phyloP scores from a whole-genome alignment of 2,329 filamentous ascomycete species.

The Sporothrix variecibatus region DNA sequence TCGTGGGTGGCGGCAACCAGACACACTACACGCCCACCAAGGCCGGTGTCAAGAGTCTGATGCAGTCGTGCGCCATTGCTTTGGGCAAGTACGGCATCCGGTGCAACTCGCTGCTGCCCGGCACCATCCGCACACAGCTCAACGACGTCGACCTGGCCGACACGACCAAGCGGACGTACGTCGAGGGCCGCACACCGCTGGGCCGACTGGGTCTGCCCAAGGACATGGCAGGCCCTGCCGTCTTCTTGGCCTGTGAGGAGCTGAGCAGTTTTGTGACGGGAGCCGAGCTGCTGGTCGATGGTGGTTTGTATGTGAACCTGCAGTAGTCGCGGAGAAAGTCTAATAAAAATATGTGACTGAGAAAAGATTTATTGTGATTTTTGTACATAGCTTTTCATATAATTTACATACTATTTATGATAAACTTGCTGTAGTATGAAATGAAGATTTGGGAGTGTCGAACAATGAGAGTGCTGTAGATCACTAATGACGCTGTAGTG shows the following conservation, averaged over 20 bases:
- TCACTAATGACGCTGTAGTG: background rate
- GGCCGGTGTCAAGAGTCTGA: constrained; percentile 67
- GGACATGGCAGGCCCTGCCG: constrained; percentile 70
- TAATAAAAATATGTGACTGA: constrained; percentile 6
- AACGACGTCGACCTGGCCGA: constrained; percentile 68
- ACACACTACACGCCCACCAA: constrained; percentile 75
- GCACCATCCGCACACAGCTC: constrained; percentile 69
- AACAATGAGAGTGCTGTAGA: background rate
- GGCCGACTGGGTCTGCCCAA: constrained; percentile 60
- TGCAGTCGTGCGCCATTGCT: constrained; percentile 68
- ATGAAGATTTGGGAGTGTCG: background rate
- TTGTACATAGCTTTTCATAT: constrained; percentile 8
- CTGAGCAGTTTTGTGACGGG: constrained; percentile 69
- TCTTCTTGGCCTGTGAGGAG: constrained; percentile 68
- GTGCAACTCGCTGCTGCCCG: constrained; percentile 70
- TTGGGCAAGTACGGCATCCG: constrained; percentile 66
- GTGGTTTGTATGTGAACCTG: constrained; percentile 72
- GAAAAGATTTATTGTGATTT: background rate
- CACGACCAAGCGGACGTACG: constrained; percentile 64
- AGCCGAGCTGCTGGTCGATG: constrained; percentile 71
- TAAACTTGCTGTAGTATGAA: background rate
- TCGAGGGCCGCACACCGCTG: constrained; percentile 67
- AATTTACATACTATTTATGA: background rate
- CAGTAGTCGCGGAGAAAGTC: constrained; percentile 44
- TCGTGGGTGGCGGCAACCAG: constrained; percentile 66